A percentile compares a stretch with the other conserved stretches of the same genome.
These are phyloP conservation scores for Irpex sp. DNA, from an alignment of 1,284 basidiomycete genomes.

Conservation along the genomic window DNA sequence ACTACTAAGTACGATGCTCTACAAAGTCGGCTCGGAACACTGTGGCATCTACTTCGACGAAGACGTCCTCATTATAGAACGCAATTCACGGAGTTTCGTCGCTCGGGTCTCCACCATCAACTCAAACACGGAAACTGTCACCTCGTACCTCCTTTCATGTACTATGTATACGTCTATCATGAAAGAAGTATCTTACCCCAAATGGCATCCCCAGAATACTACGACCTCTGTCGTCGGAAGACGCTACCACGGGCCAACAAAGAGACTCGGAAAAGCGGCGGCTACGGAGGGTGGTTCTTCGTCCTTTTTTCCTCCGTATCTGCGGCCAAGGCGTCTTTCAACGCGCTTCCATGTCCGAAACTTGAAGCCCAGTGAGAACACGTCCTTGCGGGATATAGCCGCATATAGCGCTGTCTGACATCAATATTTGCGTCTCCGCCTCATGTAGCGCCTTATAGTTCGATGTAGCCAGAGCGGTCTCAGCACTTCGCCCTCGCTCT, in stretches of 20 bases:
- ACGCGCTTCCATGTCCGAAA: slow-evolving; percentile 81
- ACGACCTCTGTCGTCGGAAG: slow-evolving; percentile 54
- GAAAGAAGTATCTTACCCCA: slow-evolving; percentile 89
- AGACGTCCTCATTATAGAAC: slow-evolving; percentile 96
- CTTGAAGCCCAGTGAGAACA: background rate
- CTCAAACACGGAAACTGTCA: slow-evolving; percentile 79
- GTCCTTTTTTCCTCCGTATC: slow-evolving; percentile 75
- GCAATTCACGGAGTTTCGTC: slow-evolving; percentile 93
- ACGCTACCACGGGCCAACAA: slow-evolving; percentile 31
- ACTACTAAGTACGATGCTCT: slow-evolving; percentile 67
- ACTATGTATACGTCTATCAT: slow-evolving; percentile 55
- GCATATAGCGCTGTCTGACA: background rate
- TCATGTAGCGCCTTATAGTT: background rate
- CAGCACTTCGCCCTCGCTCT: background rate
- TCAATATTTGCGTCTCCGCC: background rate
- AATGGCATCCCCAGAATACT: slow-evolving; percentile 74
- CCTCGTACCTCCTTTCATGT: slow-evolving; percentile 72
- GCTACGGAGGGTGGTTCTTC: slow-evolving; percentile 92
- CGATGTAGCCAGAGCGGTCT: background rate
- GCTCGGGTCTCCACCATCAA: slow-evolving; percentile 79
- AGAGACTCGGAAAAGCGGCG: slow-evolving; percentile 24
- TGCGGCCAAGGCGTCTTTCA: slow-evolving; percentile 85
- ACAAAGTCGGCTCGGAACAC: slow-evolving; percentile 51
- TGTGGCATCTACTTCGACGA: slow-evolving; percentile 88
- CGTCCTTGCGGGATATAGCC: background rate